Evolutionary conservation across 192 early-diverging fungal genomes (phyloP).

Genomic region (Polychytrium aggregatum): DNA sequence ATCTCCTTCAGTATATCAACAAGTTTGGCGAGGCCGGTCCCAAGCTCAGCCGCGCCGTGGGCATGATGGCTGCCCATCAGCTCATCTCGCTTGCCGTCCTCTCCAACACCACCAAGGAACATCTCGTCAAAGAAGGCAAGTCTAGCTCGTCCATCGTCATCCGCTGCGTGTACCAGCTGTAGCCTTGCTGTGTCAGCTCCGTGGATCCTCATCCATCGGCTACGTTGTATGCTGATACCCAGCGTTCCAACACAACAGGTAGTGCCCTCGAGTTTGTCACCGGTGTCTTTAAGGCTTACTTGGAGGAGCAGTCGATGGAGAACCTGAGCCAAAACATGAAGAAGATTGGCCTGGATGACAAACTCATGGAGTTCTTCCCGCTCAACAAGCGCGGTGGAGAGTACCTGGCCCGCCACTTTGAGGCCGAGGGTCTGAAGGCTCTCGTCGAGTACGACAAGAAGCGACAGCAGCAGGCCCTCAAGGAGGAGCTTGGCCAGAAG

Average conservation of each 20-base stretch:
- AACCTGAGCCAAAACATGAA: slow-evolving; percentile 62
- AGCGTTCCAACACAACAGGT: too few relatives aligned
- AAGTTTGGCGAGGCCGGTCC: slow-evolving; percentile 72
- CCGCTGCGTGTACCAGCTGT: too few relatives aligned
- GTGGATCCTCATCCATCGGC: too few relatives aligned
- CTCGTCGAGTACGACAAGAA: slow-evolving; percentile 72
- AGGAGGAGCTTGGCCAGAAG: slow-evolving; percentile 49
- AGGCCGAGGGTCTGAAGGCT: slow-evolving; percentile 82
- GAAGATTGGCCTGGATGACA: slow-evolving; percentile 58
- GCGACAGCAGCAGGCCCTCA: slow-evolving; percentile 53
- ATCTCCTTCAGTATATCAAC: slow-evolving; percentile 82
- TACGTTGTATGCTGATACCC: too few relatives aligned
- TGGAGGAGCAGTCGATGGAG: slow-evolving; percentile 63
- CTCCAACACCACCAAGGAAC: slow-evolving; percentile 74
- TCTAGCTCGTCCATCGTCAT: too few relatives aligned
- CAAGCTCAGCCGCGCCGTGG: slow-evolving; percentile 70
- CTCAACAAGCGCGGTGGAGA: slow-evolving; percentile 80
- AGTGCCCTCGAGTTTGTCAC: slow-evolving; percentile 75
- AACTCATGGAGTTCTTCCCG: slow-evolving; percentile 84
- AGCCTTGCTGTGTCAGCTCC: too few relatives aligned
- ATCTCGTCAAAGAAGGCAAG: slow-evolving; percentile 83
- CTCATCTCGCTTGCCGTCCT: slow-evolving; percentile 64
- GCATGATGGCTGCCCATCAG: slow-evolving; percentile 55
- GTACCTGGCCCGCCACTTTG: slow-evolving; percentile 82
- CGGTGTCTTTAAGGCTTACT: slow-evolving; percentile 65